These are phyloP conservation scores for Fusarium longipes DNA, from an alignment of 2,329 filamentous ascomycete species.

Conservation along the genomic window DNA sequence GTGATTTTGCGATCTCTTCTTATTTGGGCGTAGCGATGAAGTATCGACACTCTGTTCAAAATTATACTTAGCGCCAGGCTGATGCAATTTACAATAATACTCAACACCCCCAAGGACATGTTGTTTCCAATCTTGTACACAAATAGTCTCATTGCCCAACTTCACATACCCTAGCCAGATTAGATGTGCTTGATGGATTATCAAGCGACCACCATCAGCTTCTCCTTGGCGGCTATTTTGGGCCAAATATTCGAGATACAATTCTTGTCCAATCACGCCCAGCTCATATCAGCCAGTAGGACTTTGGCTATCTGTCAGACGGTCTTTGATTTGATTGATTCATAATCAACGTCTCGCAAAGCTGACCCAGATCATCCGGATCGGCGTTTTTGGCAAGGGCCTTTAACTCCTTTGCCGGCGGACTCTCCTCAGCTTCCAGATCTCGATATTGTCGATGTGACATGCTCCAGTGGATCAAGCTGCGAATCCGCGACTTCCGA, in stretches of 20 bases:
- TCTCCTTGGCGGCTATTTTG: slow-evolving; percentile 8
- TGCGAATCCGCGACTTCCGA: slow-evolving; percentile 32
- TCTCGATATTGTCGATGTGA: slow-evolving; percentile 30
- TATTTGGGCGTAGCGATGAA: slow-evolving; percentile 25
- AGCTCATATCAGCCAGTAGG: background rate
- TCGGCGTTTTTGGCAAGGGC: slow-evolving; percentile 2
- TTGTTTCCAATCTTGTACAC: background rate
- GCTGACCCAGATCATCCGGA: slow-evolving; percentile 17
- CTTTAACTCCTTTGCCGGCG: slow-evolving; percentile 10
- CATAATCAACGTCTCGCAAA: slow-evolving; percentile 20
- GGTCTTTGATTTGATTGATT: slow-evolving; percentile 16
- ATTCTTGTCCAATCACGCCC: slow-evolving; percentile 1
- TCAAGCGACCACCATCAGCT: slow-evolving; percentile 11
- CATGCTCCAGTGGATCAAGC: slow-evolving; percentile 5
- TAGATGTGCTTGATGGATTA: slow-evolving; percentile 8
- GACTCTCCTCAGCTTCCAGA: slow-evolving; percentile 11
- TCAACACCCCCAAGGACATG: background rate
- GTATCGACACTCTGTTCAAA: slow-evolving; percentile 31
- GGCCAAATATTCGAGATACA: background rate
- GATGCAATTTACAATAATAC: slow-evolving; percentile 19
- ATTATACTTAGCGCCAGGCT: slow-evolving; percentile 25
- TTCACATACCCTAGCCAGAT: background rate
- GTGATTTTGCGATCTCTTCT: slow-evolving; percentile 17
- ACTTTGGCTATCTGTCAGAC: slow-evolving; percentile 14
- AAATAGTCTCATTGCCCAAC: background rate